phyloP scores from a whole-genome alignment of 2,329 filamentous ascomycete species.

The Lanzia echinophila region DNA sequence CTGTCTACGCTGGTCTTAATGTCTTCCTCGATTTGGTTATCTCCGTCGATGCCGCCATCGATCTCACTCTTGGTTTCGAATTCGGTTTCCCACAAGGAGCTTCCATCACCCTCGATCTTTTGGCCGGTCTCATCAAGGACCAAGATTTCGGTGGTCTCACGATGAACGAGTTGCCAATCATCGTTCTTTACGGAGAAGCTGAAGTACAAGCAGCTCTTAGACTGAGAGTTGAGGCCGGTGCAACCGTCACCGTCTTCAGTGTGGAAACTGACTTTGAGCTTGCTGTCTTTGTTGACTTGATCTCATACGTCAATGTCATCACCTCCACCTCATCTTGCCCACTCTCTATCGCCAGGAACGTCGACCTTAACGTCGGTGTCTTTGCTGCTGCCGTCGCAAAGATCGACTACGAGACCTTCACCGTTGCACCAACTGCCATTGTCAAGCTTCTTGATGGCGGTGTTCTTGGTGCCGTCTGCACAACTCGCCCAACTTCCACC shows the following conservation, averaged over 20 bases:
- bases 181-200: conserved; percentile 16
- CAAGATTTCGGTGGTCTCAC: conserved; percentile 15
- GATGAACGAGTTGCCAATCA: conserved; percentile 18
- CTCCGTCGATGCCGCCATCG: conserved; percentile 16
- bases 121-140: conserved; percentile 18
- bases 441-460: conserved; percentile 16
- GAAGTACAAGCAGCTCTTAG: conserved; percentile 20
- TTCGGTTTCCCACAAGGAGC: conserved; percentile 21
- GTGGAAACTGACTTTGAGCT: conserved; percentile 20
- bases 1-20: conserved; percentile 17
- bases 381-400: conserved; percentile 17
- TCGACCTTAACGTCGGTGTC: conserved; percentile 20
- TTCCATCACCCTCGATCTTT: conserved; percentile 21
- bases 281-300: conserved; percentile 18
- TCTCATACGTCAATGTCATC: conserved; percentile 19
- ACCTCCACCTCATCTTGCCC: conserved; percentile 11
- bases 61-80: conserved; percentile 21
- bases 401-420: conserved; percentile 18
- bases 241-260: conserved; percentile 17
- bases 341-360: conserved; percentile 12
- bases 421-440: conserved; percentile 11
- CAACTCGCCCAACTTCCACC: neutral
- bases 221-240: conserved; percentile 20
- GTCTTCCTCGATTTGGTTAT: conserved; percentile 22
- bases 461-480: neutral